Evolutionary conservation across 495 filamentous ascomycete species (phyloP), one percentile per base, ranked within the genome.

Genomic region (Thozetella sp.): DNA sequence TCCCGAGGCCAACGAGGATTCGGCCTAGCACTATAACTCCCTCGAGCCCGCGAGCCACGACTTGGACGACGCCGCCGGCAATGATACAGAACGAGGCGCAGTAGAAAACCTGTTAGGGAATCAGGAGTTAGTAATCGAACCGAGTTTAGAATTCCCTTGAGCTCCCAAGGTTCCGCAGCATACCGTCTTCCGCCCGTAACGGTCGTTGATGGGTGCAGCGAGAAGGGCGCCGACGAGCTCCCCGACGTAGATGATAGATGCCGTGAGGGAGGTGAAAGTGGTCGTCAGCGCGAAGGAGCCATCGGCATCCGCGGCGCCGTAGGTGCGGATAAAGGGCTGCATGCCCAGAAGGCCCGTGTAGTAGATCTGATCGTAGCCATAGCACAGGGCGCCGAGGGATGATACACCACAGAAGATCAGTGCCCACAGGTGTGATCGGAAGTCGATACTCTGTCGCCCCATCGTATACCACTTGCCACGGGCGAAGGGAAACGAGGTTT

Each of bases 211-310:
- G 10, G 66, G 66, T 2, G 63, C 63, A 3, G 66, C 37, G 48
- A 66, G 51, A 24, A 57, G 46, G 0, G 66, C 60, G 2, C 66
- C 66, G 26, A 59, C 13, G n/a, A 68, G 53, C 17, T 68, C 63
- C 45, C 66, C 66, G 22, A 68, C 53, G 52, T 68, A 66, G 51
- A 68, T 68, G 40, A 55, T 22, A 3, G 66, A 68, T 19, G 66
- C 60, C 12, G 63, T 66, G 20, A 68, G 46, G 13, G 63, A 68
- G 25, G 52, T 34, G 27, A 66, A 66, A 25, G 46, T 51, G 15
- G 56, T 48, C 6, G 54, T 4, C 3, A 65, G 51, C 4, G 46
- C 50, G n/a, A 50, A 37, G 6, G 45, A 48, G 19, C 63, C 60
- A 48, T 62, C 46, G 26, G 11, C 53, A 20, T 56, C 53, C 3